phyloP scores from a whole-genome alignment of 805 yeast species.

The Lipomyces starkeyi region DNA sequence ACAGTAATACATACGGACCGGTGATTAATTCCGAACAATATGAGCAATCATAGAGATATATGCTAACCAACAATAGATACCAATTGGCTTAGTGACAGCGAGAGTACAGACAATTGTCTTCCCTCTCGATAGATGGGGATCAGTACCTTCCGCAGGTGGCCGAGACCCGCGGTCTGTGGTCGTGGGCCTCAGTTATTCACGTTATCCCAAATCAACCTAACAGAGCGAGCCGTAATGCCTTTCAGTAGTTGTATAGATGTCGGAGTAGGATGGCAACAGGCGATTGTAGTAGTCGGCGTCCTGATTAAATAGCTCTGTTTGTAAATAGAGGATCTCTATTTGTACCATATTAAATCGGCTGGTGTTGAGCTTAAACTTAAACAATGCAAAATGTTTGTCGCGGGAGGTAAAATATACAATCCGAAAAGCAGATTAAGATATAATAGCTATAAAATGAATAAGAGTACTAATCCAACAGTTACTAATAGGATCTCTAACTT shows the following conservation, averaged over 20 bases:
- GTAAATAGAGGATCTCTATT: not conserved
- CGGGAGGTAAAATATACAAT: no score
- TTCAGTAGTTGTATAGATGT: no score
- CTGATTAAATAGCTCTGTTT: not conserved
- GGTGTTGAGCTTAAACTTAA: no score
- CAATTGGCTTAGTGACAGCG: constrained; percentile 80
- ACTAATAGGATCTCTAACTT: no score
- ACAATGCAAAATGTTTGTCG: no score
- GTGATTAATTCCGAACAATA: constrained; percentile 45
- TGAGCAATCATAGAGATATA: not conserved
- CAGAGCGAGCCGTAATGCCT: not conserved
- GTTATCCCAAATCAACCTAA: not conserved
- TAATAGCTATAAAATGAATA: no score
- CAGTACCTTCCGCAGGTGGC: constrained; percentile 55
- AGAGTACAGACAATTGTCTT: constrained; percentile 71
- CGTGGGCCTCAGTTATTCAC: constrained; percentile 3
- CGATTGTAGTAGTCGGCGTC: not conserved
- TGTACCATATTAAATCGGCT: no score
- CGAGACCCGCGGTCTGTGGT: constrained; percentile 41
- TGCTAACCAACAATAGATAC: constrained; percentile 39
- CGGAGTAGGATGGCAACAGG: not conserved
- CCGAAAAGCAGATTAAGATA: no score
- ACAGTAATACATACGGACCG: constrained; percentile 88
- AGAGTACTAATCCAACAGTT: no score
- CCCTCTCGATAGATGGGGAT: constrained; percentile 67